Percentiles rank a stretch among this genome's conserved stretches.
These are phyloP conservation scores for Kodamaea hsintzibuensis DNA, from an alignment of 805 yeast species.

Conservation along the genomic window DNA sequence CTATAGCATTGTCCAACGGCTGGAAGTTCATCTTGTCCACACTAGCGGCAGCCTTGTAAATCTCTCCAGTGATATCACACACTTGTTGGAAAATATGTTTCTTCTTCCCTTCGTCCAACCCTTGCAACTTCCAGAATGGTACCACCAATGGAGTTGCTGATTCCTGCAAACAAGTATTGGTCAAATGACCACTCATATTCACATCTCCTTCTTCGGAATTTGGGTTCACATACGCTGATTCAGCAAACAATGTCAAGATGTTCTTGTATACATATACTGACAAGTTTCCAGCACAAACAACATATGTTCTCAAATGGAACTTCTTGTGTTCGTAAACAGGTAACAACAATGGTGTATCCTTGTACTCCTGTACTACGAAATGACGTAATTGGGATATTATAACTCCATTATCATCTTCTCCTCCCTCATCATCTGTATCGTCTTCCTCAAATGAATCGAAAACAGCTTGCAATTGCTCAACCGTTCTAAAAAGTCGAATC, in stretches of 20 bases:
- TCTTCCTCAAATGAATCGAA: conserved; percentile 86
- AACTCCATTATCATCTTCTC: conserved; percentile 57
- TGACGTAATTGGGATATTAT: conserved; percentile 87
- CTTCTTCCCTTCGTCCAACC: conserved; percentile 29
- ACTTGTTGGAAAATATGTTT: conserved; percentile 53
- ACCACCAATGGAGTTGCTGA: conserved; percentile 54
- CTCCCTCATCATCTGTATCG: conserved; percentile 61
- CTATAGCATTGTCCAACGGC: conserved; percentile 79
- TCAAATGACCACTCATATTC: conserved; percentile 73
- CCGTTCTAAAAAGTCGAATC: conserved; percentile 74
- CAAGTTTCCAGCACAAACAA: conserved; percentile 71
- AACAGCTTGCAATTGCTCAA: conserved; percentile 77
- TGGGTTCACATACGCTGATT: conserved; percentile 41
- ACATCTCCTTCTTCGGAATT: conserved; percentile 28
- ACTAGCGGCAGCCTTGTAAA: conserved; percentile 76
- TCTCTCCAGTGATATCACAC: conserved; percentile 60
- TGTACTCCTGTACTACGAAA: conserved; percentile 85
- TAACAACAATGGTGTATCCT: conserved; percentile 66
- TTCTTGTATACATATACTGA: conserved; percentile 77
- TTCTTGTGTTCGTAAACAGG: conserved; percentile 62
- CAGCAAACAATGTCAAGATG: conserved; percentile 82
- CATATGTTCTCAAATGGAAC: conserved; percentile 87
- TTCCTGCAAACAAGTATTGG: conserved; percentile 90
- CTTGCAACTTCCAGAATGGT: conserved; percentile 60
- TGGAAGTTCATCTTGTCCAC: conserved; percentile 84